Percentiles rank a stretch among this genome's conserved stretches.
Evolutionary conservation across 1,284 basidiomycete genomes (phyloP).

Genomic region (Fomitopsis schrenkii): DNA sequence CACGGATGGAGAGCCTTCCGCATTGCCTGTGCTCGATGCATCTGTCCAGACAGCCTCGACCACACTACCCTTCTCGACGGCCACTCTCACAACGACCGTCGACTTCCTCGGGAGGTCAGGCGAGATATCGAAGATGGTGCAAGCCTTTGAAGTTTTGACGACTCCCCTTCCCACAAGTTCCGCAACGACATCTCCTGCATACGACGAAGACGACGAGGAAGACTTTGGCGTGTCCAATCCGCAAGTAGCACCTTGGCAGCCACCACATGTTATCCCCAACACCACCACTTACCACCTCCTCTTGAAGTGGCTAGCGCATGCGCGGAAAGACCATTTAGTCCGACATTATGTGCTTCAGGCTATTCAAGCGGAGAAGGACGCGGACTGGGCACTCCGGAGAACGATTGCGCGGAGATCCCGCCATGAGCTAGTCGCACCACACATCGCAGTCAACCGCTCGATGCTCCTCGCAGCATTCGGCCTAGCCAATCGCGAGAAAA

Average conservation of each 20-base stretch:
- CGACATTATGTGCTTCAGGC: slow-evolving; percentile 71
- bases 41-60: slow-evolving; percentile 6
- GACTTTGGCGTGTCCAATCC: slow-evolving; percentile 38
- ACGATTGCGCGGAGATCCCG: slow-evolving; percentile 14
- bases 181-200: slow-evolving; percentile 36
- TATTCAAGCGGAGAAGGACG: slow-evolving; percentile 42
- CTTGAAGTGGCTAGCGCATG: slow-evolving; percentile 49
- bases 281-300: slow-evolving; percentile 63
- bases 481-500: slow-evolving; percentile 51
- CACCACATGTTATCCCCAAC: slow-evolving; percentile 59
- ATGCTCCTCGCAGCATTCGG: slow-evolving; percentile 55
- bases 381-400: slow-evolving; percentile 16
- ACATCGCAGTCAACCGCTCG: slow-evolving; percentile 45
- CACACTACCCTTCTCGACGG: slow-evolving; percentile 53
- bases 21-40: not conserved
- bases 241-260: slow-evolving; percentile 25
- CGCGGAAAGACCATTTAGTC: slow-evolving; percentile 45
- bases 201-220: slow-evolving; percentile 70
- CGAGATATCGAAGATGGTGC: slow-evolving; percentile 61
- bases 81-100: slow-evolving; percentile 65
- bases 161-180: slow-evolving; percentile 49
- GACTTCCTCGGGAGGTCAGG: slow-evolving; percentile 60
- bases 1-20: not conserved
- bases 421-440: slow-evolving; percentile 34
- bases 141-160: slow-evolving; percentile 73